These are phyloP conservation scores for Myxozyma kluyveri DNA, from an alignment of 805 yeast species.

Conservation along the genomic window DNA sequence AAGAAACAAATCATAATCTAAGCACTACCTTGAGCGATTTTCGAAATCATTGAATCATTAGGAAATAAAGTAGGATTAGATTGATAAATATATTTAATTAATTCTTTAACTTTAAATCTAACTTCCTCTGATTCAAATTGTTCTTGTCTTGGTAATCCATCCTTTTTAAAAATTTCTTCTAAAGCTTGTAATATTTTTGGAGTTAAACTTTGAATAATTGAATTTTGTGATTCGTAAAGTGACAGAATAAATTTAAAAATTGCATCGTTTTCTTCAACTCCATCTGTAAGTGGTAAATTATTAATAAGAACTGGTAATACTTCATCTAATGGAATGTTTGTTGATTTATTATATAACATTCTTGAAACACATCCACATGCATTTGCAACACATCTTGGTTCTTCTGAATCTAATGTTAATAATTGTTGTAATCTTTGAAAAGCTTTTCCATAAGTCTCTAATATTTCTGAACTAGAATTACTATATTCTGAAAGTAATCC, in stretches of 20 bases:
- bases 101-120: conserved; percentile 60
- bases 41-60: no score
- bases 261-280: conserved; percentile 89
- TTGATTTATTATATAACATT: conserved; percentile 70
- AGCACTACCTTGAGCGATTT: no score
- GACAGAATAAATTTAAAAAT: conserved; percentile 73
- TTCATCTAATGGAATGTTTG: conserved; percentile 71
- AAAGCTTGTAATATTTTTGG: conserved; percentile 60
- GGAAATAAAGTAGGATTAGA: conserved; percentile 52
- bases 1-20: neutral
- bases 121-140: conserved; percentile 74
- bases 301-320: conserved; percentile 69
- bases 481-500: conserved; percentile 66
- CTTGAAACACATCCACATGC: conserved; percentile 97
- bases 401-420: conserved; percentile 73
- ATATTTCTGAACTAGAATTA: conserved; percentile 53
- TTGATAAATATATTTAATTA: conserved; percentile 69
- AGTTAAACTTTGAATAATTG: conserved; percentile 43
- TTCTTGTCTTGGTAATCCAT: conserved; percentile 63
- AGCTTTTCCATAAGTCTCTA: conserved; percentile 64
- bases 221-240: conserved; percentile 60
- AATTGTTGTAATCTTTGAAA: conserved; percentile 66
- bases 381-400: conserved; percentile 58
- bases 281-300: conserved; percentile 83
- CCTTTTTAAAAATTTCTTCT: conserved; percentile 69